Percentiles rank a stretch among this genome's conserved stretches.
phyloP scores from a whole-genome alignment of 1,284 basidiomycete species.

The Austroboletus niveus region DNA sequence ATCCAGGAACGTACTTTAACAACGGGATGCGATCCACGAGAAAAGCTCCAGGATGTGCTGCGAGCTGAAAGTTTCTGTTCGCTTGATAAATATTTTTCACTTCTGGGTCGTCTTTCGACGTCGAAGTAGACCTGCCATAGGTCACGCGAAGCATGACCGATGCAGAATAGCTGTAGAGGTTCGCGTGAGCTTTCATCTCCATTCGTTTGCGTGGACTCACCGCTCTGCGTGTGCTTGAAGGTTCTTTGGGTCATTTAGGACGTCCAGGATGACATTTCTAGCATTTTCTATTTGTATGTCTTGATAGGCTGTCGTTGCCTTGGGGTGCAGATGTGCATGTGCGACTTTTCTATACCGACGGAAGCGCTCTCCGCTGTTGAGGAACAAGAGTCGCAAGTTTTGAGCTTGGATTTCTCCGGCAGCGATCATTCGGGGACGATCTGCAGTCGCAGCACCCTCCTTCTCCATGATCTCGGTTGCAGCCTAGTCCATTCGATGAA shows the following conservation, averaged over 20 bases:
- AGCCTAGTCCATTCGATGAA: slow-evolving; percentile 14
- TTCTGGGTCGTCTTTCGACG: slow-evolving; percentile 55
- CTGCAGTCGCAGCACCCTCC: slow-evolving; percentile 28
- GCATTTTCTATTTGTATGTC: slow-evolving; percentile 37
- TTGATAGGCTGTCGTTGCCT: slow-evolving; percentile 31
- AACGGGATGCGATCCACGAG: slow-evolving; percentile 59
- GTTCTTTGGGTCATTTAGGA: slow-evolving; percentile 35
- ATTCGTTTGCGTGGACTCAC: slow-evolving; percentile 14
- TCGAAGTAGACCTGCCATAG: slow-evolving; percentile 55
- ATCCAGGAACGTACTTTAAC: slow-evolving; percentile 40
- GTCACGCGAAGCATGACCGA: slow-evolving; percentile 63
- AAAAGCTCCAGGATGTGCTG: slow-evolving; percentile 55
- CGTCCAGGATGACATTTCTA: slow-evolving; percentile 37
- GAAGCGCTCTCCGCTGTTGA: slow-evolving; percentile 27
- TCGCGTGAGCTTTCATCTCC: background rate
- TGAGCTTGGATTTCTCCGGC: slow-evolving; percentile 28
- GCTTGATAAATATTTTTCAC: slow-evolving; percentile 50
- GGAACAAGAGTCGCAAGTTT: slow-evolving; percentile 20
- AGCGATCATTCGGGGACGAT: slow-evolving; percentile 33
- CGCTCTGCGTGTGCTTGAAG: slow-evolving; percentile 35
- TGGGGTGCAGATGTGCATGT: slow-evolving; percentile 40
- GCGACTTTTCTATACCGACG: slow-evolving; percentile 33
- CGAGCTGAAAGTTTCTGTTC: slow-evolving; percentile 45
- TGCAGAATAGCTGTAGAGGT: slow-evolving; percentile 50
- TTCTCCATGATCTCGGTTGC: slow-evolving; percentile 37